Base-by-base conservation (phyloP, 73 alveolate species). In the Effrenium voratum region DNA sequence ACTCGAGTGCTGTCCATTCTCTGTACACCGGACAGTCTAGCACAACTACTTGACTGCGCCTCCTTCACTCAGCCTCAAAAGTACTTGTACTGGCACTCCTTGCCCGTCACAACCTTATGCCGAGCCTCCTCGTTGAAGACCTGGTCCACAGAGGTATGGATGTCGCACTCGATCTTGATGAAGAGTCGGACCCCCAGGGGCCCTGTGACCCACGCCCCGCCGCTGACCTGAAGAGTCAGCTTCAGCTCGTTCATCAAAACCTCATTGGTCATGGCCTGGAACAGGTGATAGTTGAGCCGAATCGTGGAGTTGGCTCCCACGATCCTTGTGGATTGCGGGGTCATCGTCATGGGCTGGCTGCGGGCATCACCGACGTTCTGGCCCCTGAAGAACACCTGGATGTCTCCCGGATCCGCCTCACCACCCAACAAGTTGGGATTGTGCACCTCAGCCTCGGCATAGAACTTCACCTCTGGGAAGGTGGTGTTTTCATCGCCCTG, bases 351-450 rank as follows among this genome's bases (percentile, higher is more conserved):
- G 36, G 86, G 60, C 40, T 13, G 38, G 38, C 60, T 41, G 34
- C 41, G 34, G 6, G 86, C 86, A 16, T 55, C 43, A 12, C 86
- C 86, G 15, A 76, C 3, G 40, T 12, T 59, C 8, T 41, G 59
- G 86, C 86, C 86, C 34, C 38, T 55, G 40, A 12, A 76, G 30
- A 76, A 12, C 34, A 76, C 59, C 43, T 76, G 60, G 38, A 76
- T 41, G 86, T 38, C 40, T 32, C 86, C 86, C 43, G 57, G 22
- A 45, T 85, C 94, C 26, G 81, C 94, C 38, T 36, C 50, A n/a
- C 94, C 94, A 60, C 94, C 94, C 3, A 85, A 82, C 66, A 85
- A 28, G 50, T 85, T 85, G 66, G 94, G 94, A 59, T 85, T 85
- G 81, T 34, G 12, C 59, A 85, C 50, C 82, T 85, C 63, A 1